Percentiles rank a stretch among this genome's conserved stretches.
These are phyloP conservation scores for Dryadomyces sulphureus DNA, from an alignment of 2,329 filamentous ascomycete species.

Conservation along the genomic window DNA sequence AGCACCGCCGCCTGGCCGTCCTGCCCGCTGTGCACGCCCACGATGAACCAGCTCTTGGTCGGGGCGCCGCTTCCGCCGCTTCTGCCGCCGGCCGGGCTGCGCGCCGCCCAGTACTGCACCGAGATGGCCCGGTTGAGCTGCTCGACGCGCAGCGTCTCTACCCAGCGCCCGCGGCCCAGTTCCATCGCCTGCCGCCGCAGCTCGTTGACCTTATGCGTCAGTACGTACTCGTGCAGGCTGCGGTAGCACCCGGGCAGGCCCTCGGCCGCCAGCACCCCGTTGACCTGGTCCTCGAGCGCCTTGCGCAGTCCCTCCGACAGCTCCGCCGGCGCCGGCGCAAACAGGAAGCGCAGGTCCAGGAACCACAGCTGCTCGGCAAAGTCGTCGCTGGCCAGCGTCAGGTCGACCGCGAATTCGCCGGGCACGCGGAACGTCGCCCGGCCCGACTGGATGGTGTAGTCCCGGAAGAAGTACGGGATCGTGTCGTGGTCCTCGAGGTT, in stretches of 20 bases:
- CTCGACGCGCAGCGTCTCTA: slow-evolving; percentile 62
- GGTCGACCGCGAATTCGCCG: slow-evolving; percentile 81
- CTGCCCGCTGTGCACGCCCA: slow-evolving; percentile 61
- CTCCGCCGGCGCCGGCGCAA: slow-evolving; percentile 49
- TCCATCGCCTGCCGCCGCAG: slow-evolving; percentile 63
- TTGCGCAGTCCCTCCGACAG: slow-evolving; percentile 49
- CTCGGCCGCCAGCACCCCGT: slow-evolving; percentile 52
- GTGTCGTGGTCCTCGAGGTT: slow-evolving; percentile 69
- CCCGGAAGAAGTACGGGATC: slow-evolving; percentile 58
- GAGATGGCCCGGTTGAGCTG: slow-evolving; percentile 67
- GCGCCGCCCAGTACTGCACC: slow-evolving; percentile 78
- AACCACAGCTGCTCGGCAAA: slow-evolving; percentile 79
- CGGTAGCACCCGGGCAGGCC: slow-evolving; percentile 72
- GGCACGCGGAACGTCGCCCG: slow-evolving; percentile 75
- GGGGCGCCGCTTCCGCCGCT: slow-evolving; percentile 17
- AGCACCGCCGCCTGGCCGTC: neutral
- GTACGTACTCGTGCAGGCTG: slow-evolving; percentile 70
- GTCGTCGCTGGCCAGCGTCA: slow-evolving; percentile 80
- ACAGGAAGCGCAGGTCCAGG: slow-evolving; percentile 78
- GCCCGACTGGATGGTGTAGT: slow-evolving; percentile 71
- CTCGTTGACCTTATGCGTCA: slow-evolving; percentile 83
- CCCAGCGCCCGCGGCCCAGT: slow-evolving; percentile 59
- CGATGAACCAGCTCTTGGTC: slow-evolving; percentile 78
- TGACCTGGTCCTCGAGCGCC: slow-evolving; percentile 56
- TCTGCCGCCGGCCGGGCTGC: slow-evolving; percentile 24